Percentiles rank a stretch among this genome's conserved stretches.
Conservation (phyloP, 2,329 filamentous ascomycete species). For the Penicillium paneum region DNA sequence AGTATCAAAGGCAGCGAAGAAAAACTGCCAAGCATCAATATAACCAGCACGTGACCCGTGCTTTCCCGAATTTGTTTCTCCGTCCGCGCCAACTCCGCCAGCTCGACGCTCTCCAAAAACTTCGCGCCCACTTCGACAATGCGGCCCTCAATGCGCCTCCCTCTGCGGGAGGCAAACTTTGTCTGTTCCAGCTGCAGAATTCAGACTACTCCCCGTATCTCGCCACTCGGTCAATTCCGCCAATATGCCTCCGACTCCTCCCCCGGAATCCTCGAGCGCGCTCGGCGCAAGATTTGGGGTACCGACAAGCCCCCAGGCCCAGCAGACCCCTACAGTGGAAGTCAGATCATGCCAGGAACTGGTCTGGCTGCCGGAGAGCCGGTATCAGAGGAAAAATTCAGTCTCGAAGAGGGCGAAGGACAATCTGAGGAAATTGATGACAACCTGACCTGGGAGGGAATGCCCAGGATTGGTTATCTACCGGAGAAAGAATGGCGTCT, state of each 20-base stretch:
- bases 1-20: neutral
- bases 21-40: slow-evolving; percentile 14
- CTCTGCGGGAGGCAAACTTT: slow-evolving; percentile 39
- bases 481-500: slow-evolving; percentile 37
- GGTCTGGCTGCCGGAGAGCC: neutral
- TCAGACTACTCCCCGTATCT: slow-evolving; percentile 32
- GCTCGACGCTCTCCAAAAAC: slow-evolving; percentile 2
- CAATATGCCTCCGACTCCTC: slow-evolving; percentile 35
- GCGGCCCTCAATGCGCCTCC: slow-evolving; percentile 38
- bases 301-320: slow-evolving; percentile 49
- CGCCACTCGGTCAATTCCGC: slow-evolving; percentile 33
- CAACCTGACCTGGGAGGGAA: slow-evolving; percentile 46
- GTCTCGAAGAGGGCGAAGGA: neutral
- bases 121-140: slow-evolving; percentile 29
- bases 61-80: slow-evolving; percentile 23
- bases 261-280: slow-evolving; percentile 43
- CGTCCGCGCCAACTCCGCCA: slow-evolving; percentile 19
- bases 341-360: slow-evolving; percentile 10
- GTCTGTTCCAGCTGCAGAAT: slow-evolving; percentile 43
- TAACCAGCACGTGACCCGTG: slow-evolving; percentile 26
- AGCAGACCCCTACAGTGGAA: slow-evolving; percentile 48
- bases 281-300: slow-evolving; percentile 51
- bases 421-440: slow-evolving; percentile 4
- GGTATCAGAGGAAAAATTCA: neutral
- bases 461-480: slow-evolving; percentile 54